A percentile compares a stretch with the other conserved stretches of the same genome.
Evolutionary conservation across 2,329 filamentous ascomycete species (phyloP).

Genomic region (Emericellopsis atlantica): DNA sequence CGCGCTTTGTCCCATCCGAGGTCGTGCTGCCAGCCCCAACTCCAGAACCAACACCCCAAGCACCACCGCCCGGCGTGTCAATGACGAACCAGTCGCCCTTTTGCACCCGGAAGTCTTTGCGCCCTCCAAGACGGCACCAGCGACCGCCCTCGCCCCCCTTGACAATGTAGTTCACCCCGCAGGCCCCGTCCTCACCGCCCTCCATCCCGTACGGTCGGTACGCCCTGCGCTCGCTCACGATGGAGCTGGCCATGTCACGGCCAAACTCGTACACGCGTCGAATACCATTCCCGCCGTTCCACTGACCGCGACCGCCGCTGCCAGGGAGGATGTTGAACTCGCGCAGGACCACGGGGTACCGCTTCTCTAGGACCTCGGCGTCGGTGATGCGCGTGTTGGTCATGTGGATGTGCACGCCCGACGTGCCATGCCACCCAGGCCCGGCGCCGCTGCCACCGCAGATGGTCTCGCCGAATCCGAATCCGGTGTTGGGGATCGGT

Average conservation of each 20-base stretch:
- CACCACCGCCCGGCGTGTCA: slow-evolving; percentile 47
- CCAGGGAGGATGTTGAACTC: slow-evolving; percentile 52
- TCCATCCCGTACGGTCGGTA: slow-evolving; percentile 61
- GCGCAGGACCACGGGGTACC: slow-evolving; percentile 41
- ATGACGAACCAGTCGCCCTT: slow-evolving; percentile 47
- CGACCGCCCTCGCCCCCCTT: slow-evolving; percentile 13
- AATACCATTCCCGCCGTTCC: slow-evolving; percentile 59
- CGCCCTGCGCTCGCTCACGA: slow-evolving; percentile 61
- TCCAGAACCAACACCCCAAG: slow-evolving; percentile 28
- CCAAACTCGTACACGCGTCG: slow-evolving; percentile 52
- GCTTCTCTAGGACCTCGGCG: slow-evolving; percentile 62
- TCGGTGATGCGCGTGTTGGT: slow-evolving; percentile 75
- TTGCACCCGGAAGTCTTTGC: slow-evolving; percentile 45
- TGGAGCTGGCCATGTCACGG: slow-evolving; percentile 15
- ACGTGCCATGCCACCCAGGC: slow-evolving; percentile 58
- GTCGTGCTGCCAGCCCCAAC: neutral
- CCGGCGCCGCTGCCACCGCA: slow-evolving; percentile 63
- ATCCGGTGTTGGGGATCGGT: slow-evolving; percentile 30
- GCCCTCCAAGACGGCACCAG: slow-evolving; percentile 29
- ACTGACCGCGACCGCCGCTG: slow-evolving; percentile 50
- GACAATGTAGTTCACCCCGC: slow-evolving; percentile 41
- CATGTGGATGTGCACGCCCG: slow-evolving; percentile 67
- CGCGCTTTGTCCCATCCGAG: neutral
- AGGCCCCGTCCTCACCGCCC: slow-evolving; percentile 52
- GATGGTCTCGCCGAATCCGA: slow-evolving; percentile 78